Evolutionary conservation across 2,329 filamentous ascomycete species (phyloP), one percentile per base, ranked within the genome.

Genomic region (Orbilia oligospora): DNA sequence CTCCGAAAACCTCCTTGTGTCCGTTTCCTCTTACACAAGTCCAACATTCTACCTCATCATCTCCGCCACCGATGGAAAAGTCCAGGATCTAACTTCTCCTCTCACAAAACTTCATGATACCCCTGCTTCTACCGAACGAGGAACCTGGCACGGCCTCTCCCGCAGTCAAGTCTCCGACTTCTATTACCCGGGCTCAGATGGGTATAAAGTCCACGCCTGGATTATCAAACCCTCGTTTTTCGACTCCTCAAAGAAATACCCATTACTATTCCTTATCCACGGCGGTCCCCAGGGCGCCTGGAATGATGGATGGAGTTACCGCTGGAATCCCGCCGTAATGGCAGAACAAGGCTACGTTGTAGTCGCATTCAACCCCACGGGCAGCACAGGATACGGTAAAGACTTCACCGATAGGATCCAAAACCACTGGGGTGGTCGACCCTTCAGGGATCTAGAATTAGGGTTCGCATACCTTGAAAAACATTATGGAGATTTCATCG

Each of bases 281-380:
- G 93, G 93, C 69, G 93, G 93, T 0, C 93, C 93, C 0, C 92
- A 96, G 83, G 89, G 90, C 22, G 89, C 92, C 0, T 95, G 92
- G 91, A 86, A 84, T 36, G 91, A 96, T 82, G 86, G 88, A 30
- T 97, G 93, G 92, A 91, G 89, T 83, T 93, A 91, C 1, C 87
- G 93, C 18, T 97, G 93, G 93, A 97, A 97, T 83, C 91, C 92
- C 0, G 92, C 92, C 76, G 88, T 95, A 9, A 97, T 93, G 83
- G 93, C 93, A 2, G 93, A 97, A 83, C 92, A 95, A 85, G 93
- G 93, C 55, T 97, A 96, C 83, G 88, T 97, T 2, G 92, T 92
- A 22, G 90, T 97, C 56, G 88, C 90, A 63, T 92, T 93, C 9
- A 97, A 97, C 83, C 92, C 92, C 8, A 96, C 93, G 0, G 93